Percentiles rank a stretch among this genome's conserved stretches.
Evolutionary conservation across 2,329 filamentous ascomycete genomes (phyloP).

Genomic region (Pseudogymnoascus sp.): DNA sequence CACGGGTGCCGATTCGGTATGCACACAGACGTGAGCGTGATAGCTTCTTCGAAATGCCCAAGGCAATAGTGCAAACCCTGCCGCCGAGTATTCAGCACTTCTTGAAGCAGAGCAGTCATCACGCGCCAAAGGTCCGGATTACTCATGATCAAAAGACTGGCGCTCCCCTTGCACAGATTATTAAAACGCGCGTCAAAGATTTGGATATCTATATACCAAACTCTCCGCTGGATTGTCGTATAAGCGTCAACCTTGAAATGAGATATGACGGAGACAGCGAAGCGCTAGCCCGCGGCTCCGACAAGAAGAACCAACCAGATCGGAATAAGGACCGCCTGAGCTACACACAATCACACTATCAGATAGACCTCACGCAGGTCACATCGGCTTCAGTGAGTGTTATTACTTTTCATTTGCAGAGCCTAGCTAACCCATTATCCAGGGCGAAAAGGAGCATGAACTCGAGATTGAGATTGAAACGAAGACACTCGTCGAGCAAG

Average conservation of each 20-base stretch:
- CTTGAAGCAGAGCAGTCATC: conserved; percentile 34
- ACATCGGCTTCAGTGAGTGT: conserved; percentile 36
- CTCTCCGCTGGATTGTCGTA: conserved; percentile 76
- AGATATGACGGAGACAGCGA: conserved; percentile 65
- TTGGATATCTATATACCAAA: conserved; percentile 78
- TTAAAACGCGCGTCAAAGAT: conserved; percentile 84
- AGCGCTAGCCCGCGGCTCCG: conserved; percentile 31
- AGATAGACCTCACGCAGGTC: conserved; percentile 90
- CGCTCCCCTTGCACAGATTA: conserved; percentile 69
- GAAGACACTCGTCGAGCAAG: conserved; percentile 57
- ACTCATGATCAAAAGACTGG: conserved; percentile 68
- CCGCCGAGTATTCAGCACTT: conserved; percentile 53
- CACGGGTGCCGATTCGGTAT: conserved; percentile 65
- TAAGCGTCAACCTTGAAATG: conserved; percentile 94
- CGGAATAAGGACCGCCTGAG: conserved; percentile 85
- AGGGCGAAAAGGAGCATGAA: conserved; percentile 62
- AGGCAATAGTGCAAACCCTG: conserved; percentile 50
- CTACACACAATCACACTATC: conserved; percentile 81
- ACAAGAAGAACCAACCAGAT: conserved; percentile 39
- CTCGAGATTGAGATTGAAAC: conserved; percentile 72
- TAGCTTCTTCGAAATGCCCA: conserved; percentile 70
- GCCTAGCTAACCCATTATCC: conserved; percentile 9
- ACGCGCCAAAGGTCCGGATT: conserved; percentile 54
- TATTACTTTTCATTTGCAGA: not conserved
- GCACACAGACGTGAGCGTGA: conserved; percentile 77